Evolutionary conservation across 768 basidiomycete species (phyloP), one percentile per base, ranked within the genome.

Genomic region (Suillus lakei): DNA sequence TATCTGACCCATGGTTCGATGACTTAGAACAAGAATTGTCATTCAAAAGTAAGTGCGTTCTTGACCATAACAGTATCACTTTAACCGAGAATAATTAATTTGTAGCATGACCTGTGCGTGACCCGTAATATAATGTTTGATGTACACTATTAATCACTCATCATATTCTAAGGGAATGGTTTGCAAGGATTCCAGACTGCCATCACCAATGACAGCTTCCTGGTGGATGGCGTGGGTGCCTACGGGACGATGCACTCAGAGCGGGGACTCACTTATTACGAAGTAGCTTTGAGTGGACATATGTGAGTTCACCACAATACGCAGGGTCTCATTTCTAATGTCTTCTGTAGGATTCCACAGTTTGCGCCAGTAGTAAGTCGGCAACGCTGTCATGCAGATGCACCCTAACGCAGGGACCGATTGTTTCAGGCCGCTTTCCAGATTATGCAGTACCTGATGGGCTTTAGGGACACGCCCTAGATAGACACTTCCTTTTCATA

Each of bases 181-280:
- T 46, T 78, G 65, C 91, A 92, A 78, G 91, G 91, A 0, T 92
- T 92, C 85, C 90, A 89, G 66, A 87, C 82, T 0, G 89, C 89
- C 6, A 90, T 91, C 48, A 72, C 76, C 18, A 78, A 84, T 32
- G 90, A 92, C 67, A 89, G 85, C 66, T 89, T 92, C 78, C 74
- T 91, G 63, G 85, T 92, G 61, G 89, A 91, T 63, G 88, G 87
- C n/a, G 81, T 91, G 50, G 91, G 91, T 38, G 82, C 91, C 4
- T 79, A 87, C 28, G 91, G 91, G 0, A 89, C 77, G 2, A 79
- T 84, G 64, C 91, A 92, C 65, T 78, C 81, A 15, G 92, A 93
- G 71, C 86, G 91, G 44, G 85, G 86, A 18, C 73, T 92, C 67
- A 87, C 90, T 0, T 92, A 87, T 68, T 79, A 83, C 36, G 91